A percentile compares a stretch with the other conserved stretches of the same genome.
phyloP scores from a whole-genome alignment of 768 basidiomycete genomes.

The Russula ochroleuca region DNA sequence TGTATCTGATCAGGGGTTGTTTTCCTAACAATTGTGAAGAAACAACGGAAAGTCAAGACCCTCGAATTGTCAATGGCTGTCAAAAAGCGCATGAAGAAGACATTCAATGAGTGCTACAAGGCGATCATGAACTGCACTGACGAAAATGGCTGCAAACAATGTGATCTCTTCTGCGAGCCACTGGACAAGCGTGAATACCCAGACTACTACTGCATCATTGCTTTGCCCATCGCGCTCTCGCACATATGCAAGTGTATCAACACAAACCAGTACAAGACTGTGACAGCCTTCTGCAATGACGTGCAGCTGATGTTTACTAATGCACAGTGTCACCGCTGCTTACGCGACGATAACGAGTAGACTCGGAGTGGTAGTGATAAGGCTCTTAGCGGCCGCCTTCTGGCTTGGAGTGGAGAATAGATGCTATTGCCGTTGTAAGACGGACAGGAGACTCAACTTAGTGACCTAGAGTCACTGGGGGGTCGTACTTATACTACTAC shows the following conservation, averaged over 20 bases:
- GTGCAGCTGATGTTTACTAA: slow-evolving; percentile 93
- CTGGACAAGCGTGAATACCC: slow-evolving; percentile 85
- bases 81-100: slow-evolving; percentile 79
- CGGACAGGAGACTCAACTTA: too few relatives aligned
- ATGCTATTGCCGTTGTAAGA: too few relatives aligned
- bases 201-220: slow-evolving; percentile 89
- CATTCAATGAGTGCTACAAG: slow-evolving; percentile 69
- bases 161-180: slow-evolving; percentile 84
- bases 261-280: slow-evolving; percentile 65
- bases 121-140: slow-evolving; percentile 72
- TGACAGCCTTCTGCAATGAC: slow-evolving; percentile 68
- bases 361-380: too few relatives aligned
- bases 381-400: too few relatives aligned
- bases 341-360: too few relatives aligned
- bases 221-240: slow-evolving; percentile 81
- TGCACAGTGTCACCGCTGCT: too few relatives aligned
- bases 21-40: slow-evolving; percentile 42
- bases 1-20: neutral
- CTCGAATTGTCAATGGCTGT: slow-evolving; percentile 53
- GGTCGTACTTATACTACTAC: too few relatives aligned
- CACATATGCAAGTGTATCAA: slow-evolving; percentile 75
- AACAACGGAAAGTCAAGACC: slow-evolving; percentile 77
- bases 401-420: too few relatives aligned
- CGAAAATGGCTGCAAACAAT: slow-evolving; percentile 69
- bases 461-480: too few relatives aligned